phyloP scores from a whole-genome alignment of 1,284 basidiomycete species.

The Fomitopsis betulina region DNA sequence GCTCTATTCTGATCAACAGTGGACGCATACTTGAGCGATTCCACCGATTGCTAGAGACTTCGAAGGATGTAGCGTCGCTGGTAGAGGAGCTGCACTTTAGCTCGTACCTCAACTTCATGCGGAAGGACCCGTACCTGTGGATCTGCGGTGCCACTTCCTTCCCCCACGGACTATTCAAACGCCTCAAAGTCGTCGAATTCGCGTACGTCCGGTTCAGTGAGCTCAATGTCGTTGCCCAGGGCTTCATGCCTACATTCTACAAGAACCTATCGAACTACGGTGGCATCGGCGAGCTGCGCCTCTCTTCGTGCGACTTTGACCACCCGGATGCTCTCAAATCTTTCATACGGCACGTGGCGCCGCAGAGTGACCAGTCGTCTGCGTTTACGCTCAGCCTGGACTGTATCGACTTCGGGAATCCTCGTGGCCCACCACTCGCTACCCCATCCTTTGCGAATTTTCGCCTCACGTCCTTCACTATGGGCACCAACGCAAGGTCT shows the following conservation, averaged over 20 bases:
- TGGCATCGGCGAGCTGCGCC: neutral
- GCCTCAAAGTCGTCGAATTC: neutral
- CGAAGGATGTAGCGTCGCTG: neutral
- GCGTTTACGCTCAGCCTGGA: neutral
- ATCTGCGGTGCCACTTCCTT: neutral
- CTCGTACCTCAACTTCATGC: neutral
- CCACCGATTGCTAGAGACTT: neutral
- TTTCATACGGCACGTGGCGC: neutral
- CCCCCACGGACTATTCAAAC: neutral
- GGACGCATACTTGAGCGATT: neutral
- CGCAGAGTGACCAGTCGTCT: neutral
- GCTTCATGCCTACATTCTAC: neutral
- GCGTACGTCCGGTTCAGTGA: neutral
- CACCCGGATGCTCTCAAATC: neutral
- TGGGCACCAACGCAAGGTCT: neutral
- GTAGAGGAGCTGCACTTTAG: constrained; percentile 5
- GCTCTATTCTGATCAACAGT: constrained; percentile 1
- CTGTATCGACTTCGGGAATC: neutral
- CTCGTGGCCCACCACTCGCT: neutral
- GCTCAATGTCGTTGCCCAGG: neutral
- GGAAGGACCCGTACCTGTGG: neutral
- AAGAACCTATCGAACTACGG: neutral
- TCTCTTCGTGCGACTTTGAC: neutral
- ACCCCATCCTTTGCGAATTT: neutral
- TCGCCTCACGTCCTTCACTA: neutral